Percentiles rank a stretch among this genome's conserved stretches.
Conservation (phyloP, 108 stramenopile genomes). For the Seminavis robusta region DNA sequence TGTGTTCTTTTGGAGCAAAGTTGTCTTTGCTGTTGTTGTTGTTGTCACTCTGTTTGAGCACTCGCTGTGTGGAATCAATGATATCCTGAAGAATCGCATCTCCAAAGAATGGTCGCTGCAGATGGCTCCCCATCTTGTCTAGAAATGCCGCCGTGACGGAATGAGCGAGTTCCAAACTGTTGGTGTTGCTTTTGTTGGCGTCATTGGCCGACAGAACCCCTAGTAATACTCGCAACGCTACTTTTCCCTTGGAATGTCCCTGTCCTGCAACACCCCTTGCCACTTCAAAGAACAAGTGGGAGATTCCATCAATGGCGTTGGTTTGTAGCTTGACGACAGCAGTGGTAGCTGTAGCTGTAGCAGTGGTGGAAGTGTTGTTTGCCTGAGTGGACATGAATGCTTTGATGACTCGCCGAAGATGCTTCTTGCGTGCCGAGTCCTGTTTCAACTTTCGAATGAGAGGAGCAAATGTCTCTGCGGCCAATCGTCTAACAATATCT, state of each 20-base stretch:
- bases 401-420: constrained; percentile 63
- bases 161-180: not conserved
- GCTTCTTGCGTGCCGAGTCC: constrained; percentile 52
- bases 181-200: no score
- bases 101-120: no score
- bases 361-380: constrained; percentile 9
- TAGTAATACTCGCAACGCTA: no score
- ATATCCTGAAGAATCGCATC: no score
- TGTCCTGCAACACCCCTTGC: constrained; percentile 60
- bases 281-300: constrained; percentile 64
- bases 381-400: constrained; percentile 49
- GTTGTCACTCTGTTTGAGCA: no score
- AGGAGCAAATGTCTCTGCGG: constrained; percentile 79
- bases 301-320: constrained; percentile 81
- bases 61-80: no score
- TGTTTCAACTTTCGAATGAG: constrained; percentile 63
- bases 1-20: constrained; percentile 2
- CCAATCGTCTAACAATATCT: constrained; percentile 65
- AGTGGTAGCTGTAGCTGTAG: not conserved
- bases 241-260: constrained; percentile 65
- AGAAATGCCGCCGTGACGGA: constrained; percentile 7
- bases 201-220: no score
- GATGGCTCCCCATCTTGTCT: not conserved
- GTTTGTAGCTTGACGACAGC: constrained; percentile 33
- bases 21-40: no score